Conservation (phyloP, 2,329 filamentous ascomycete species). For the Acephala macrosclerotiorum region DNA sequence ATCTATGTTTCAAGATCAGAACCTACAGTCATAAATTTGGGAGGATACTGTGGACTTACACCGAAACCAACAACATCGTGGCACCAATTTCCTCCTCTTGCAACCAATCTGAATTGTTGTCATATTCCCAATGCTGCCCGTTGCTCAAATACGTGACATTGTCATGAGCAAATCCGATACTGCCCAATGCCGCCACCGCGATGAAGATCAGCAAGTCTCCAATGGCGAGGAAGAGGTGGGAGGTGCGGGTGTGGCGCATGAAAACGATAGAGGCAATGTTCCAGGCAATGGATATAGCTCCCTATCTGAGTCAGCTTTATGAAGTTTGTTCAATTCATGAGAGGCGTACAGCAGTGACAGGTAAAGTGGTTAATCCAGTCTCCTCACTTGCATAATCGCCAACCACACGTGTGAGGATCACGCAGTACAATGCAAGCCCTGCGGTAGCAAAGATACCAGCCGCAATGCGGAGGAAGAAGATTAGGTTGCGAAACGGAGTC, state of each 20-base stretch:
- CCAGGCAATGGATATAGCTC: slow-evolving; percentile 2
- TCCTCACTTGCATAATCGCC: slow-evolving; percentile 4
- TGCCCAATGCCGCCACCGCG: not conserved
- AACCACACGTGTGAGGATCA: slow-evolving; percentile 7
- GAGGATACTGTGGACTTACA: not conserved
- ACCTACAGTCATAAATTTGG: not conserved
- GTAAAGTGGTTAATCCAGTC: slow-evolving; percentile 13
- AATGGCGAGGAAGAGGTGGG: slow-evolving; percentile 1
- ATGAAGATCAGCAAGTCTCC: not conserved
- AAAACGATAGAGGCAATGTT: slow-evolving; percentile 4
- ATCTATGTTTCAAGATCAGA: slow-evolving; percentile 5
- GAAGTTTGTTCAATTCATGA: not conserved
- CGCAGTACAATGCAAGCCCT: slow-evolving; percentile 7
- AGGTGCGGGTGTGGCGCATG: not conserved
- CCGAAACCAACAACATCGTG: slow-evolving; percentile 10
- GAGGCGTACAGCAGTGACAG: slow-evolving; percentile 10
- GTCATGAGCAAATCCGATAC: slow-evolving; percentile 11
- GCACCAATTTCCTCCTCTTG: slow-evolving; percentile 14
- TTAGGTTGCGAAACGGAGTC: slow-evolving; percentile 17
- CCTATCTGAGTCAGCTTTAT: slow-evolving; percentile 1
- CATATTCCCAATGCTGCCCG: slow-evolving; percentile 2
- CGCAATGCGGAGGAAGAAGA: slow-evolving; percentile 8
- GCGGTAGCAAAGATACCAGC: slow-evolving; percentile 13
- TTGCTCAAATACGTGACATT: slow-evolving; percentile 13
- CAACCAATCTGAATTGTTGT: not conserved